phyloP scores from a whole-genome alignment of 2,329 filamentous ascomycete genomes.

The Coniochaeta prunicola region DNA sequence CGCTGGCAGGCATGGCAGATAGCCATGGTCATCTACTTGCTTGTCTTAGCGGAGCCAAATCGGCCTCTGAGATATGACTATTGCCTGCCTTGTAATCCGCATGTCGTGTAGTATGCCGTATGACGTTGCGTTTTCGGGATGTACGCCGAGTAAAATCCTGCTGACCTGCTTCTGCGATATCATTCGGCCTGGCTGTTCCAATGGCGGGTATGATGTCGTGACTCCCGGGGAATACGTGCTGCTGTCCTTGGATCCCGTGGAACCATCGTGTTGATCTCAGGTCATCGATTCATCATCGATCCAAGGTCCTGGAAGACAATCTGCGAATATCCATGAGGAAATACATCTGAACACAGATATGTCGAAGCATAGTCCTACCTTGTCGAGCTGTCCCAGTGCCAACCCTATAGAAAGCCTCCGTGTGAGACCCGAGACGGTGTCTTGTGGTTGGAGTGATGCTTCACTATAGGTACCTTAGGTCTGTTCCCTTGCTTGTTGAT shows the following conservation, averaged over 20 bases:
- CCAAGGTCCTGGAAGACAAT: neutral
- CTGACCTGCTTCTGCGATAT: neutral
- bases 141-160: neutral
- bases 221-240: neutral
- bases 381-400: neutral
- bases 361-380: neutral
- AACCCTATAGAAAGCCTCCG: too few relatives aligned
- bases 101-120: neutral
- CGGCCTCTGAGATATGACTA: neutral
- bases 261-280: neutral
- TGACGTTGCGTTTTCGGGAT: neutral
- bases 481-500: too few relatives aligned
- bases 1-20: neutral
- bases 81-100: neutral
- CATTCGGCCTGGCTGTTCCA: neutral
- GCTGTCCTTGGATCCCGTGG: neutral
- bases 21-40: neutral
- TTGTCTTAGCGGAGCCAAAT: neutral
- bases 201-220: neutral
- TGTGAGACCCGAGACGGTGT: too few relatives aligned
- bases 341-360: neutral
- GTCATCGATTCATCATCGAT: neutral
- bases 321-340: neutral
- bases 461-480: too few relatives aligned
- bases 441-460: too few relatives aligned